These are phyloP conservation scores for Vigna hirtella DNA, from an alignment of 306 rosid genomes.

Conservation along the genomic window DNA sequence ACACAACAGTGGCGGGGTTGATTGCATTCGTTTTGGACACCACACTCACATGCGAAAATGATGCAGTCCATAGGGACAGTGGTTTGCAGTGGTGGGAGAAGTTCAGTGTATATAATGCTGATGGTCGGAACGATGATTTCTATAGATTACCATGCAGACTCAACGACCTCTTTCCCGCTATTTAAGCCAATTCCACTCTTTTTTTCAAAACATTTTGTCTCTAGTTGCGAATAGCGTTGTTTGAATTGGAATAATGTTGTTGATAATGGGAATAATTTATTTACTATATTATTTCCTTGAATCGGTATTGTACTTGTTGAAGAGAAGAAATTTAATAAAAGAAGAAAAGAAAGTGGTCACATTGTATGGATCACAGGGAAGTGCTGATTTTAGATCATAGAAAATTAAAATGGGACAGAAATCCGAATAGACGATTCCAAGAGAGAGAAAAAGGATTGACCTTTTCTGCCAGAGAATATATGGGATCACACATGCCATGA, in stretches of 20 bases:
- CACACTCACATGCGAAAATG: slow-evolving; percentile 58
- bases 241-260: slow-evolving; percentile 3
- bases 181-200: slow-evolving; percentile 21
- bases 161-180: slow-evolving; percentile 58
- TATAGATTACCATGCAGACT: slow-evolving; percentile 64
- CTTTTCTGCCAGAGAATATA: slow-evolving; percentile 39
- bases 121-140: slow-evolving; percentile 71
- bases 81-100: slow-evolving; percentile 80
- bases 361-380: neutral
- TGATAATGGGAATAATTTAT: slow-evolving; percentile 22
- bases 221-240: slow-evolving; percentile 7
- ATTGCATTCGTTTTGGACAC: slow-evolving; percentile 69
- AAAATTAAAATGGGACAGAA: slow-evolving; percentile 1
- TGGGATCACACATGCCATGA: slow-evolving; percentile 14
- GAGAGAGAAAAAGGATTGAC: slow-evolving; percentile 28
- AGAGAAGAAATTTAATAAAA: neutral
- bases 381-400: slow-evolving; percentile 8
- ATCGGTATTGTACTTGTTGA: neutral
- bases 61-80: slow-evolving; percentile 56
- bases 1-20: slow-evolving; percentile 70
- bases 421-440: neutral
- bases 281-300: neutral
- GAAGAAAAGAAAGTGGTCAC: neutral
- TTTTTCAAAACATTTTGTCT: neutral
- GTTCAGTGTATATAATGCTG: slow-evolving; percentile 63